Evolutionary conservation across 805 yeast genomes (phyloP).

Genomic region (Lipomyces yamadae): DNA sequence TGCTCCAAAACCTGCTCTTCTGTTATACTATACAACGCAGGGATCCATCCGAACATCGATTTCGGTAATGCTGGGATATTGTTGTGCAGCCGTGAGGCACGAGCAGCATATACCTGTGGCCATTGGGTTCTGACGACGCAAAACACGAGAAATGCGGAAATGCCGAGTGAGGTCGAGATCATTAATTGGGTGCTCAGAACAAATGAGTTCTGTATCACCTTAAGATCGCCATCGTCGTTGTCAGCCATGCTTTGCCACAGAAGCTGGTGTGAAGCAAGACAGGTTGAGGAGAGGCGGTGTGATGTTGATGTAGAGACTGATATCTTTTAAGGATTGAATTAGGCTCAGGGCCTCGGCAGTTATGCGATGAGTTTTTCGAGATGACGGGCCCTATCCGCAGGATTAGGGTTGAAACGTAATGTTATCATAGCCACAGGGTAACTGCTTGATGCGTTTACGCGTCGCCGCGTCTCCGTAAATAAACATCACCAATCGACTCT

Average conservation of each 20-base stretch:
- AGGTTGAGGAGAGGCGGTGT: not conserved
- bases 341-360: too few relatives aligned
- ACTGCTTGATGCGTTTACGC: not conserved
- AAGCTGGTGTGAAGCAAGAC: not conserved
- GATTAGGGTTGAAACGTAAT: too few relatives aligned
- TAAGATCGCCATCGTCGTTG: not conserved
- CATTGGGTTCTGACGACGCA: constrained; percentile 71
- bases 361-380: too few relatives aligned
- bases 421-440: not conserved
- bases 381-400: too few relatives aligned
- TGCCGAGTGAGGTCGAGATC: constrained; percentile 71
- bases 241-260: constrained; percentile 9
- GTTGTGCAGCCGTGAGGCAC: constrained; percentile 56
- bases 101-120: constrained; percentile 84
- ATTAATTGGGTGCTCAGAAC: constrained; percentile 78
- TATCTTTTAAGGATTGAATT: not conserved
- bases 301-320: not conserved
- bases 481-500: not conserved
- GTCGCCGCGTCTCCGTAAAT: not conserved
- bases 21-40: constrained; percentile 62
- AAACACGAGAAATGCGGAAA: constrained; percentile 68
- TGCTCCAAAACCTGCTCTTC: constrained; percentile 82
- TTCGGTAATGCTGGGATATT: constrained; percentile 66
- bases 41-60: constrained; percentile 81
- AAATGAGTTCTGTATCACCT: not conserved